These are phyloP conservation scores for Pelargonium citronellum DNA, from an alignment of 441 rosid genomes.

Conservation along the genomic window DNA sequence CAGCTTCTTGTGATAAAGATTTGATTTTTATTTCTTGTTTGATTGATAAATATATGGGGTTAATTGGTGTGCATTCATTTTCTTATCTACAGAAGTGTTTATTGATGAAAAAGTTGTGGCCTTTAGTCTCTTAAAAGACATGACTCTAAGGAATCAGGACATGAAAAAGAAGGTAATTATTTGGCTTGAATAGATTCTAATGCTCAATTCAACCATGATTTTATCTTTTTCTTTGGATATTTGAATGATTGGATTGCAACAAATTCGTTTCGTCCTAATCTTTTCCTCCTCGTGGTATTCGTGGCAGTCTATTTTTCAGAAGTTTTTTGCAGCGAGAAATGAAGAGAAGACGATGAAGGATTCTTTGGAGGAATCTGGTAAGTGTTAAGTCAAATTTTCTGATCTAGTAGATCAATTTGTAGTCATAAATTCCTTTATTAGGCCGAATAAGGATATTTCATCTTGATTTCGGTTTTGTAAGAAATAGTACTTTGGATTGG, in stretches of 20 bases:
- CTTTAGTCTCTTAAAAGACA: conserved; percentile 11
- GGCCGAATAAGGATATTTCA: not conserved
- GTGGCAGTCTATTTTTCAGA: conserved; percentile 37
- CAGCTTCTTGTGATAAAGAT: not conserved
- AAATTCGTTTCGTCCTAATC: not conserved
- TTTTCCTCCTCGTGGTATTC: conserved; percentile 1
- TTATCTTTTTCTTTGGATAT: not conserved
- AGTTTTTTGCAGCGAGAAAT: conserved; percentile 30
- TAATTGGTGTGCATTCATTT: not conserved
- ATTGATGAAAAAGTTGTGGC: conserved; percentile 19
- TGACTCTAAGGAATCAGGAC: conserved; percentile 34
- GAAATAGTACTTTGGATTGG: not conserved
- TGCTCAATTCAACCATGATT: not conserved
- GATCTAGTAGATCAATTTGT: not conserved
- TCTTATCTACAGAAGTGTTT: conserved; percentile 4
- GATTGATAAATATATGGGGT: not conserved
- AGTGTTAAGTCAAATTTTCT: conserved; percentile 18
- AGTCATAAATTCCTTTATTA: not conserved
- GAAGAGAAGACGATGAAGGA: conserved; percentile 24
- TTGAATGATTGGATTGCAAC: not conserved
- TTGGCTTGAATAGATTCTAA: not conserved
- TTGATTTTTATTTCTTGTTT: not conserved
- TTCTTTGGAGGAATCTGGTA: conserved; percentile 29
- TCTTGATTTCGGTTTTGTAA: not conserved
- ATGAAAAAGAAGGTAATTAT: conserved; percentile 30